Base-by-base conservation (phyloP, 176 grass and related monocot species). In the Dactylis glomerata region DNA sequence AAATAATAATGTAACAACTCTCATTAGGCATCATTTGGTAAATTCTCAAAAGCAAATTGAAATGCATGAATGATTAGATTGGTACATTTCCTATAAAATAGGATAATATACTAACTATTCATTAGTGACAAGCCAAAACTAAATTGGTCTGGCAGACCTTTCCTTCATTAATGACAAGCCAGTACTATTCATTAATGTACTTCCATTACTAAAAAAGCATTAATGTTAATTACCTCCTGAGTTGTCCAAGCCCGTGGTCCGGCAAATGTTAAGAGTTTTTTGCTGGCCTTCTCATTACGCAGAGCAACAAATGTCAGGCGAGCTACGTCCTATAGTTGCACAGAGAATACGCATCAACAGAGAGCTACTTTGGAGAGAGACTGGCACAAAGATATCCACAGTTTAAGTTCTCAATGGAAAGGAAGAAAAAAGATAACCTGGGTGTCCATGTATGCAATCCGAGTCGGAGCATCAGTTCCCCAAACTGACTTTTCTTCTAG, bases 381-480 rank as follows among this genome's bases (percentile, higher is more conserved):
- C 19, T 64, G 20, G 78, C 51, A 46, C 57, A 83, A 59, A 28
- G 9, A 55, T 36, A 87, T 77, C 8, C 17, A 52, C 27, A 33
- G 19, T 27, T 51, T 56, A 50, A 73, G 50, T 52, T 80, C 63
- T 22, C 41, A 46, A 4, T 84, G 68, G 45, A 86, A 36, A 82
- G 41, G 69, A 55, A 44, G 20, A 42, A 77, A 68, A 77, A 79
- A 70, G 15, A 66, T 26, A 74, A 95, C 96, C 91, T 98, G 96
- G 52, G 96, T 98, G 65, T 98, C 96, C 96, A 95, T 98, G 77
- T 98, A 98, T 77, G 96, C 96, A 54, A 98, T 98, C 69, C 96
- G 76, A 90, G 91, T 98, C 47, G 96, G 96, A 83, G 96, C 96
- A 92, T 98, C 96, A 86, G 96, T 98, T 58, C 96, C 96, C 96